Evolutionary conservation across 192 early-diverging fungal genomes (phyloP), one percentile per base, ranked within the genome.

Genomic region (Backusella tarrabulga): DNA sequence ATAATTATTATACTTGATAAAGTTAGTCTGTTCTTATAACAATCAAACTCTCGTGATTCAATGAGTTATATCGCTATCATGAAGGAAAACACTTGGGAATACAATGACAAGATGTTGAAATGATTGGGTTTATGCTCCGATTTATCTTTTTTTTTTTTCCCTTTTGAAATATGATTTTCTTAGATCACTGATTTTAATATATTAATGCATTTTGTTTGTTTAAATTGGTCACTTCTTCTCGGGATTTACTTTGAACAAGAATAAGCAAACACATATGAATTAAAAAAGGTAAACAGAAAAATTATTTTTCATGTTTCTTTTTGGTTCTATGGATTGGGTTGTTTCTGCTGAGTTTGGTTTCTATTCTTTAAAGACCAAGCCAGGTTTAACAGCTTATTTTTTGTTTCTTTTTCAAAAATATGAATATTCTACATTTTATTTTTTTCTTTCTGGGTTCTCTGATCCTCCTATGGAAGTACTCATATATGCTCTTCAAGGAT

Each of bases 281-380:
- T 3, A 26, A 56, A 56, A 21, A 56, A 56, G 1, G 19, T 56
- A 8, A 23, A 56, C n/a, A 21, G 21, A 21, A n/a, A 21, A 21
- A 9, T 26, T 21, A 0, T 2, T 17, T 44, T 44, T 14, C 15
- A 44, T 50, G 21, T 26, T 56, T 56, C 54, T 26, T 9, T 3
- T 60, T 12, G 4, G 52, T 8, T 54, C 1, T 12, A 23, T 60
- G n/a, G 56, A 26, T 14, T 26, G 23, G 23, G 2, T 63, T 26
- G 23, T 63, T 63, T 63, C 26, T 63, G 56, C 56, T 63, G 56
- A 63, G 56, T 63, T 63, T 63, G 26, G 56, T 26, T 63, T 63
- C 6, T 63, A 63, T 63, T 63, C 7, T 29, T 29, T 29, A 63
- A 63, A 23, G 26, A 14, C 56, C 23, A 63, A 63, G 56, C 17